Evolutionary conservation across 306 rosid species (phyloP).

Genomic region (Cucumis melo): DNA sequence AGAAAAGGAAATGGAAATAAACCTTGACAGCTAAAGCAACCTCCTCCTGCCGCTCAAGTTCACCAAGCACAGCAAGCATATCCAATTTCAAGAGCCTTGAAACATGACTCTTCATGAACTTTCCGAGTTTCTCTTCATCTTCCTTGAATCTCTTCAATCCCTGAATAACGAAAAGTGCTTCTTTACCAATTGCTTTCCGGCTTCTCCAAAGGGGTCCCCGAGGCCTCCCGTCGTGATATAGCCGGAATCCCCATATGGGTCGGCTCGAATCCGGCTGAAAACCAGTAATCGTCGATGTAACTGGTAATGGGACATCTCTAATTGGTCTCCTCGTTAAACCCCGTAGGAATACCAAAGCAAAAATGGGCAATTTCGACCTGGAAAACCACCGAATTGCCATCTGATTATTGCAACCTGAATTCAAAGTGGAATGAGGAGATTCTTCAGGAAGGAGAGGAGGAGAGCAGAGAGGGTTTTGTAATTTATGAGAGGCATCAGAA

Average conservation of each 20-base stretch:
- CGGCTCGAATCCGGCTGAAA: constrained; percentile 10
- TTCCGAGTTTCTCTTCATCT: constrained; percentile 51
- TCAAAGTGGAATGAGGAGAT: not conserved
- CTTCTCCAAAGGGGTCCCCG: constrained; percentile 98
- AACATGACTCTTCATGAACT: constrained; percentile 57
- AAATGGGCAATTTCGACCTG: constrained; percentile 18
- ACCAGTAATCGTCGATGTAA: not conserved
- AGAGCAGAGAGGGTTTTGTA: not conserved
- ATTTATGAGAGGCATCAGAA: not conserved
- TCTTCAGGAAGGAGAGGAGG: not conserved
- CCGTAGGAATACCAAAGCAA: constrained; percentile 17
- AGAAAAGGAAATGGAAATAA: not conserved
- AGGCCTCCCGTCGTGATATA: constrained; percentile 87
- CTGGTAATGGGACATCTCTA: constrained; percentile 2
- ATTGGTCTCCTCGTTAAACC: constrained; percentile 11
- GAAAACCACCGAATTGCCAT: constrained; percentile 47
- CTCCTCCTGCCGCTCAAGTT: constrained; percentile 91
- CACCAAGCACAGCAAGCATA: constrained; percentile 63
- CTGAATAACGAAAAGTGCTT: constrained; percentile 56
- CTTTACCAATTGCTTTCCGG: constrained; percentile 78
- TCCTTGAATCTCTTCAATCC: constrained; percentile 78
- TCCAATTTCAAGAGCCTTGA: constrained; percentile 74
- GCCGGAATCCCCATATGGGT: constrained; percentile 20
- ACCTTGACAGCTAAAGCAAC: constrained; percentile 77
- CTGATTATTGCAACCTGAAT: not conserved